Evolutionary conservation across 495 filamentous ascomycete genomes (phyloP), one percentile per base, ranked within the genome.

Genomic region (Penicillium argentinense): DNA sequence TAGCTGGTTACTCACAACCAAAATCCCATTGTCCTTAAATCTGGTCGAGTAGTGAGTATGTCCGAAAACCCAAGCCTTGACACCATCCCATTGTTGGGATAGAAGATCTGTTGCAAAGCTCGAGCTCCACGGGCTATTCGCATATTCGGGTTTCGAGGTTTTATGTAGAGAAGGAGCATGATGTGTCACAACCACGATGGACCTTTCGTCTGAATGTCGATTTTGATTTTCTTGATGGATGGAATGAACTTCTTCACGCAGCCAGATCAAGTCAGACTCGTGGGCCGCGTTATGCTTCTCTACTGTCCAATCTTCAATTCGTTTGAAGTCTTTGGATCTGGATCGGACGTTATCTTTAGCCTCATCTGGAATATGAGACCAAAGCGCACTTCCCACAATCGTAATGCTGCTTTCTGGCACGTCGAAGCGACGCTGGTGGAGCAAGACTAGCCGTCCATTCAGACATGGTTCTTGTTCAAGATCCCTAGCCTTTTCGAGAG

Each of bases 351-450:
- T 60, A 1, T 56, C 68, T 14, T 28, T 51, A 22, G 56, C 41
- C 23, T 68, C 57, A 13, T 59, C 19, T 3, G 75, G 67, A 9
- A 84, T 65, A 11, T 62, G 42, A 0, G 80, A 80, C 72, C 78
- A 80, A 0, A 84, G 70, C 0, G 79, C 82, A 48, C 74, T 82
- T 22, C 81, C 81, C 0, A 84, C 65, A 5, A 83, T 58, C 0
- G 70, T 78, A 3, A 81, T 36, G 33, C 43, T 34, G 5, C 67
- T 59, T 0, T 49, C 62, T 4, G 64, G 65, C n/a, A 73, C 30
- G 39, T 81, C 67, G 29, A 66, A 74, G 22, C 71, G 55, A 28
- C 47, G 53, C 23, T 60, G 65, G 30, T 82, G 56, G 22, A 84
- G 60, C 3, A 84, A 29, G 3, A 77, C 49, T 0, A 84, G 55